A percentile compares a stretch with the other conserved stretches of the same genome.
Conservation (phyloP, 129 eudicot genomes). For the Apium graveolens region DNA sequence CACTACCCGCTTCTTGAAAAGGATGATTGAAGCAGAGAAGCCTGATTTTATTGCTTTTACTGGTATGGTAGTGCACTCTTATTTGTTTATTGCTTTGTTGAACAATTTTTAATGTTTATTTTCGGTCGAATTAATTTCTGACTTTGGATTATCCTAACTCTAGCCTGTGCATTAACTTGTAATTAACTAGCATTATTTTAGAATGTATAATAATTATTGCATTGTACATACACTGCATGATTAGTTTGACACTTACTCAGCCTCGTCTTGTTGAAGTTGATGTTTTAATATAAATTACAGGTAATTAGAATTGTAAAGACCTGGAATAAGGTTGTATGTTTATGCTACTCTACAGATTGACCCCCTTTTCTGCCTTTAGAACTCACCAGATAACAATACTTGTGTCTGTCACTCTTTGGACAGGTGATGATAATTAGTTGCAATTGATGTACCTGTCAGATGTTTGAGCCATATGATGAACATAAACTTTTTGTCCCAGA, state of each 20-base stretch:
- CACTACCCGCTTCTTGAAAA: slow-evolving; percentile 58
- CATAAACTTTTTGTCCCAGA: not conserved
- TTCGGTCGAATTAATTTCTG: not conserved
- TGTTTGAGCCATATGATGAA: not conserved
- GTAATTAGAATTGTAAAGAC: too few relatives aligned
- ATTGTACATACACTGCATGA: too few relatives aligned
- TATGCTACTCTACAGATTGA: not conserved
- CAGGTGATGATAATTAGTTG: not conserved
- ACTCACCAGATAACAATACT: not conserved
- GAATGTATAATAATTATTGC: too few relatives aligned
- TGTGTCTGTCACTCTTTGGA: not conserved
- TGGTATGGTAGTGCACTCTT: slow-evolving; percentile 22
- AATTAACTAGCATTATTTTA: not conserved
- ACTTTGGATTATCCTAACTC: too few relatives aligned
- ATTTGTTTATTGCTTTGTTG: not conserved
- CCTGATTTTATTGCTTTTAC: slow-evolving; percentile 93
- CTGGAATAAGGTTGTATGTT: too few relatives aligned
- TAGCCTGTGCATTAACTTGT: too few relatives aligned
- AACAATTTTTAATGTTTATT: not conserved
- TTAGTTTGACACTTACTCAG: too few relatives aligned
- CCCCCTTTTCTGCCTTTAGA: not conserved
- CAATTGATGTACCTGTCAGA: not conserved
- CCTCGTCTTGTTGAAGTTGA: too few relatives aligned
- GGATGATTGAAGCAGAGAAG: slow-evolving; percentile 67
- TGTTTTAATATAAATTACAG: too few relatives aligned